Percentiles rank a stretch among this genome's conserved stretches.
phyloP scores from a whole-genome alignment of 1,139 yeast genomes.

The Pneumocystis murina region DNA sequence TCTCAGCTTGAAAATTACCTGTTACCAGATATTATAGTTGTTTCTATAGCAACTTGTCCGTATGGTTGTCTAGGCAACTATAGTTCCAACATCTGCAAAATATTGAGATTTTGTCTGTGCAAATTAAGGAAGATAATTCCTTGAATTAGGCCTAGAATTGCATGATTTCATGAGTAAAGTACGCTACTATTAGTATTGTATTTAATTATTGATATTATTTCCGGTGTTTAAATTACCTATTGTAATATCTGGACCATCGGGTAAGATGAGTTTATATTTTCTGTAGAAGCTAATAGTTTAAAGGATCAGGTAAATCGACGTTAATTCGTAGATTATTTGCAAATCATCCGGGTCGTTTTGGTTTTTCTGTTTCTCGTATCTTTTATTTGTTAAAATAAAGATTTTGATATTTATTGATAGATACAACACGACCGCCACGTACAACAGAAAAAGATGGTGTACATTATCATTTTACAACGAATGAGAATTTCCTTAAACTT shows the following conservation, averaged over 20 bases:
- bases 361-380: conserved; percentile 66
- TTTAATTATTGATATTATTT: background rate
- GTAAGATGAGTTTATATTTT: conserved; percentile 21
- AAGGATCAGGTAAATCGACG: conserved; percentile 77
- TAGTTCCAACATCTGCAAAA: no score
- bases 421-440: conserved; percentile 86
- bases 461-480: conserved; percentile 75
- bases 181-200: background rate
- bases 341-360: conserved; percentile 78
- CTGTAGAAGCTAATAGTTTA: background rate
- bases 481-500: conserved; percentile 60
- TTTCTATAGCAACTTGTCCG: no score
- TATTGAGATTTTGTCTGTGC: no score
- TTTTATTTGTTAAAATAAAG: background rate
- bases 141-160: no score
- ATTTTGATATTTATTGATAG: conserved; percentile 20
- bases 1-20: no score
- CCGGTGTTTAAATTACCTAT: conserved; percentile 48
- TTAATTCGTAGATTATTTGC: conserved; percentile 75
- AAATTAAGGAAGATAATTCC: no score
- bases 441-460: conserved; percentile 78
- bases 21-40: no score
- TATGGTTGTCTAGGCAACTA: no score
- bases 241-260: conserved; percentile 94
- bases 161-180: no score